These are phyloP conservation scores for Paecilomyces sp. DNA, from an alignment of 2,329 filamentous ascomycete species.

Conservation along the genomic window DNA sequence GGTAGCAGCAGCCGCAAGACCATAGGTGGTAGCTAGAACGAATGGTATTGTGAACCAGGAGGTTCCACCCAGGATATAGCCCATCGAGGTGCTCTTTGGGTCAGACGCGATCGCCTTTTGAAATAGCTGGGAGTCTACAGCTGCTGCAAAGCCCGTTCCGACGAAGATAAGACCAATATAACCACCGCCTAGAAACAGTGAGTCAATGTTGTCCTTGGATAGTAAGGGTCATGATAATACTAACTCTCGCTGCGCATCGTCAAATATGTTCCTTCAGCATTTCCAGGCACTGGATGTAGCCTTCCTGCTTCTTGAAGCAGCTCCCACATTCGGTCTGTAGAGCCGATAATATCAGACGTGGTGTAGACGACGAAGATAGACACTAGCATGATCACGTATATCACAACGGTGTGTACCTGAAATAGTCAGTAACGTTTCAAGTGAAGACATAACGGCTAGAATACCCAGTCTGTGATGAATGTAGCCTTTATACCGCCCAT, in stretches of 20 bases:
- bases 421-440: neutral
- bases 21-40: conserved; percentile 16
- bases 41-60: conserved; percentile 20
- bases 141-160: conserved; percentile 13
- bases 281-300: conserved; percentile 13
- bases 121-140: conserved; percentile 12
- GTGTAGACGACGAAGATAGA: neutral
- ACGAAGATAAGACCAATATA: conserved; percentile 10
- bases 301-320: conserved; percentile 14
- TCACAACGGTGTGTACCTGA: neutral
- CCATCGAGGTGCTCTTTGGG: conserved; percentile 11
- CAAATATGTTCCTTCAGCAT: conserved; percentile 12
- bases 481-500: neutral
- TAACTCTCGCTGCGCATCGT: neutral
- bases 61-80: conserved; percentile 15
- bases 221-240: neutral
- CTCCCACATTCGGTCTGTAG: conserved; percentile 16
- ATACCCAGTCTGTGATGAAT: neutral
- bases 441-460: neutral
- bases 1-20: conserved; percentile 16
- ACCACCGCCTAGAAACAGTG: neutral
- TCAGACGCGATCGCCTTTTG: conserved; percentile 20
- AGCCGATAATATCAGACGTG: conserved; percentile 7
- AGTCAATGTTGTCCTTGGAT: neutral
- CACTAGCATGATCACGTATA: neutral